Conservation (phyloP, 2,329 filamentous ascomycete genomes). For the Aphanocladium album region DNA sequence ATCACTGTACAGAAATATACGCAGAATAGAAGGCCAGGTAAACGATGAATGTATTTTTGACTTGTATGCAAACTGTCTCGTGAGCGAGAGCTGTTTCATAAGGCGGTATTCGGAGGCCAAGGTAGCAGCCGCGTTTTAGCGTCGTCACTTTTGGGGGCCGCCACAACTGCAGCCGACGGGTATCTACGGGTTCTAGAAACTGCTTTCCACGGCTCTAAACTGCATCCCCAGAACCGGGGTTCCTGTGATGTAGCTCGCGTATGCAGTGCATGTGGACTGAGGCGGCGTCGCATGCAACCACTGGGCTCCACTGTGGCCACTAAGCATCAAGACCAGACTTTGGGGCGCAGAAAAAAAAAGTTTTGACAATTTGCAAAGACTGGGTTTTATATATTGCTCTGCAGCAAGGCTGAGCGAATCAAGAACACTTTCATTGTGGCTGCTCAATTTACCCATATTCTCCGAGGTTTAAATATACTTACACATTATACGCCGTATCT, state of each 20-base stretch:
- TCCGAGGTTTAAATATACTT: not conserved
- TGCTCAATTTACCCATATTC: not conserved
- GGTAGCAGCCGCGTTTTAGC: not conserved
- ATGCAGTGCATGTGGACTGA: not conserved
- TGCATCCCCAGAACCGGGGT: too few relatives aligned
- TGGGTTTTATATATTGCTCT: not conserved
- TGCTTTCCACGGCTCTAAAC: not conserved
- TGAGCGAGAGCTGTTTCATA: not conserved
- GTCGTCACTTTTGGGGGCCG: not conserved
- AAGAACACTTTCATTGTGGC: not conserved
- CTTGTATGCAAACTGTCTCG: not conserved
- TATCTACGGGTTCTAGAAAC: not conserved
- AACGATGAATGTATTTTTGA: not conserved
- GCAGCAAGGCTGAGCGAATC: not conserved
- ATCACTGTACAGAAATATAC: not conserved
- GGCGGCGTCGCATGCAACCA: constrained; percentile 3
- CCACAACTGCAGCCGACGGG: not conserved
- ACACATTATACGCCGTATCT: not conserved
- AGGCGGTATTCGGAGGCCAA: too few relatives aligned
- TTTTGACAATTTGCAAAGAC: not conserved
- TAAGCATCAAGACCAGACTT: not conserved
- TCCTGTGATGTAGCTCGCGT: not conserved
- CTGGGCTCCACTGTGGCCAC: constrained; percentile 5
- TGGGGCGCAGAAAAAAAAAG: not conserved
- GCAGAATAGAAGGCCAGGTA: not conserved